Evolutionary conservation across 1,284 basidiomycete genomes (phyloP).

Genomic region (Rhodotorula sp.): DNA sequence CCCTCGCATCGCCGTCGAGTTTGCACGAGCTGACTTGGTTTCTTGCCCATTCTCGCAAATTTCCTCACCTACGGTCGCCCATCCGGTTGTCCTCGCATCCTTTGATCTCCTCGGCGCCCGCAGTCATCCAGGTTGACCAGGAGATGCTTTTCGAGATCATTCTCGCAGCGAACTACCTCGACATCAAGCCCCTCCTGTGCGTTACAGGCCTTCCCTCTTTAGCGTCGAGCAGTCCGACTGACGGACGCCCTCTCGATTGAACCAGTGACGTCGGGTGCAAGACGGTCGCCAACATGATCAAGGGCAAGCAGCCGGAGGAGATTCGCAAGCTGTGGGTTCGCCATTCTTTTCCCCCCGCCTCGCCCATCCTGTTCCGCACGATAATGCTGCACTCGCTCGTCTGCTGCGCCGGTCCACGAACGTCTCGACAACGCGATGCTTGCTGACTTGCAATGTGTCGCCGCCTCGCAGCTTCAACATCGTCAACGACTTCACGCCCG

Average conservation of each 20-base stretch:
- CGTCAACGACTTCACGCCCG: conserved; percentile 95
- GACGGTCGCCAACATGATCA: conserved; percentile 99
- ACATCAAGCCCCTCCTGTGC: conserved; percentile 97
- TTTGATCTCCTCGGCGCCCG: not conserved
- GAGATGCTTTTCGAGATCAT: conserved; percentile 92
- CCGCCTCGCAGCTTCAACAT: conserved; percentile 34
- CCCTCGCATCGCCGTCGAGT: no score
- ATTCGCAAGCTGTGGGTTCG: conserved; percentile 79
- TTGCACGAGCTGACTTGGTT: not conserved
- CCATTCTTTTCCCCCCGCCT: no score
- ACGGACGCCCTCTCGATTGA: not conserved
- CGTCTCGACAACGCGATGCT: not conserved
- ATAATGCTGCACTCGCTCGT: not conserved
- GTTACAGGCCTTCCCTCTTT: conserved; percentile 46
- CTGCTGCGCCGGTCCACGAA: not conserved
- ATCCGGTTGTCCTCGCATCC: not conserved
- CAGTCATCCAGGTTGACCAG: conserved; percentile 53
- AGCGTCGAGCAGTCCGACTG: not conserved
- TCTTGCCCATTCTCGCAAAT: not conserved
- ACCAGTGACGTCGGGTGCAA: conserved; percentile 96
- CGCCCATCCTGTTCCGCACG: not conserved
- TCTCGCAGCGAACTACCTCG: conserved; percentile 98
- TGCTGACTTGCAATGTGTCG: not conserved
- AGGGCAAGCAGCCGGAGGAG: conserved; percentile 88
- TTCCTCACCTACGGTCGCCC: not conserved